Evolutionary conservation across 2,329 filamentous ascomycete species (phyloP).

Genomic region (Fusarium sulawesiense): DNA sequence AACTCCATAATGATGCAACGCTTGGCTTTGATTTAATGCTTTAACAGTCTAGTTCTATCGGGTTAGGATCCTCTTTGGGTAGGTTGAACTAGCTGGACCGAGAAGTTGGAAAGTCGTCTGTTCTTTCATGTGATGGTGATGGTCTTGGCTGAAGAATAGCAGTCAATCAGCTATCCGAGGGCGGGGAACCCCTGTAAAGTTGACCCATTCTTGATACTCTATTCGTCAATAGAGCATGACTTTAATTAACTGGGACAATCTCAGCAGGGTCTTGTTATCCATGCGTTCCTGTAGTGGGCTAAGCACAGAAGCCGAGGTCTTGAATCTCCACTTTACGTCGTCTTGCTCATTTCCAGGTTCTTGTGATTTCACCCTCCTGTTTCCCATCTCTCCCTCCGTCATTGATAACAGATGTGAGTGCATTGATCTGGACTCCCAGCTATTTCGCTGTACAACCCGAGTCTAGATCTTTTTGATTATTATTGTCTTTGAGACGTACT

Average conservation of each 20-base stretch:
- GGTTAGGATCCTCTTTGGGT: constrained; percentile 3
- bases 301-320: constrained; percentile 34
- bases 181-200: constrained; percentile 36
- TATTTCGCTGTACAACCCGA: constrained; percentile 9
- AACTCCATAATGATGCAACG: not conserved
- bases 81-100: constrained; percentile 5
- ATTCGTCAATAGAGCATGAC: constrained; percentile 24
- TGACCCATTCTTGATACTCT: not conserved
- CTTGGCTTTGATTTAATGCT: not conserved
- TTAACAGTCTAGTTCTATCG: not conserved
- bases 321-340: constrained; percentile 30
- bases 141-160: constrained; percentile 7
- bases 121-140: constrained; percentile 29
- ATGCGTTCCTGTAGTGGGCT: not conserved
- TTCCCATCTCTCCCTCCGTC: constrained; percentile 6
- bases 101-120: not conserved
- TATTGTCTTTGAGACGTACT: constrained; percentile 11
- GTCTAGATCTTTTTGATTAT: not conserved
- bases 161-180: constrained; percentile 17
- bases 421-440: constrained; percentile 23
- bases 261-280: constrained; percentile 21
- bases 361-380: constrained; percentile 33
- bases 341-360: constrained; percentile 41
- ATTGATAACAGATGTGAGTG: constrained; percentile 26
- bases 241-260: constrained; percentile 37